Percentiles rank a stretch among this genome's conserved stretches.
phyloP scores from a whole-genome alignment of 495 filamentous ascomycete genomes.

The Penicillium canariense region DNA sequence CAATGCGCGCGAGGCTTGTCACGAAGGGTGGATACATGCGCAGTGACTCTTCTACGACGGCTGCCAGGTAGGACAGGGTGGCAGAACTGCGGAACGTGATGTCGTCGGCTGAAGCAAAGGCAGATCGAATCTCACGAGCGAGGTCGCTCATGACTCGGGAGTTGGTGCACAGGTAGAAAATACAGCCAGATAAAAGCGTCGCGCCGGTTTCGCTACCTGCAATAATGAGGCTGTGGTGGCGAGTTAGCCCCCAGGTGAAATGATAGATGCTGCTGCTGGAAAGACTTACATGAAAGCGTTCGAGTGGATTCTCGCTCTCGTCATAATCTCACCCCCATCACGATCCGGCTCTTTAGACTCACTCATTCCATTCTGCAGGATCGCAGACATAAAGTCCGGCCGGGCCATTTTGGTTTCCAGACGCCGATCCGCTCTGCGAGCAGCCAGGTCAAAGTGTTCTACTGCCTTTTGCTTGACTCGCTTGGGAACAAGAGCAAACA shows the following conservation, averaged over 20 bases:
- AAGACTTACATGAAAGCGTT: constrained; percentile 28
- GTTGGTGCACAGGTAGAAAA: constrained; percentile 49
- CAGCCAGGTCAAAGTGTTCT: constrained; percentile 26
- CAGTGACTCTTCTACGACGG: constrained; percentile 44
- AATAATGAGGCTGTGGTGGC: constrained; percentile 19
- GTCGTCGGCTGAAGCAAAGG: constrained; percentile 35
- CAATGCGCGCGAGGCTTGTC: constrained; percentile 25
- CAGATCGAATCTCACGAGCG: constrained; percentile 42
- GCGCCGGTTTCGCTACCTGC: constrained; percentile 60
- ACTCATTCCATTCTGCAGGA: constrained; percentile 27
- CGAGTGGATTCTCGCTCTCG: constrained; percentile 27
- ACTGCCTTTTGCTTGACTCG: constrained; percentile 12
- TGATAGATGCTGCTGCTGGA: background rate
- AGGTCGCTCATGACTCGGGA: constrained; percentile 36
- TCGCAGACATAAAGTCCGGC: constrained; percentile 28
- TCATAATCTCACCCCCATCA: constrained; percentile 21
- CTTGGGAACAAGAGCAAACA: constrained; percentile 13
- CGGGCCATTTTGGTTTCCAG: constrained; percentile 16
- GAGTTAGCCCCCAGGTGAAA: background rate
- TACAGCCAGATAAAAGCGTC: constrained; percentile 46
- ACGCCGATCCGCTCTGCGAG: constrained; percentile 22
- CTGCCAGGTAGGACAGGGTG: constrained; percentile 33
- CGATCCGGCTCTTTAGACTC: constrained; percentile 17
- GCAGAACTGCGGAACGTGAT: constrained; percentile 45
- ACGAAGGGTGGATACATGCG: constrained; percentile 42